Evolutionary conservation across 176 grass and related monocot species (phyloP).

Genomic region (Stipa capillata): DNA sequence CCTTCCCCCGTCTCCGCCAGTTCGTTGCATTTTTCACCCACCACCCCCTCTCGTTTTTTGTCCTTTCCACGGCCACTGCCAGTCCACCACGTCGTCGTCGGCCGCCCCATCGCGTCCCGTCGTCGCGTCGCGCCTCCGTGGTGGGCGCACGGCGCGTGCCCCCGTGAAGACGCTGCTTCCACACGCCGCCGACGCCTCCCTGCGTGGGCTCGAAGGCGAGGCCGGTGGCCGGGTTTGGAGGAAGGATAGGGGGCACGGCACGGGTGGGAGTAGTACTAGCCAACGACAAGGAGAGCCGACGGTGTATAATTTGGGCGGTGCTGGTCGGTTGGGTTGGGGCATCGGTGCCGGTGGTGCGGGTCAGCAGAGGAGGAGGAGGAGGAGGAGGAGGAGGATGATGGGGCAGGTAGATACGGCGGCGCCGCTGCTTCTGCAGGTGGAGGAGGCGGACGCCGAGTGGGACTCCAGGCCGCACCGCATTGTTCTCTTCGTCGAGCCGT

Average conservation of each 20-base stretch:
- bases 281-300: neutral
- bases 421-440: constrained; percentile 25
- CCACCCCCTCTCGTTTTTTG: neutral
- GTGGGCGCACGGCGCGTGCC: neutral
- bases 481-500: constrained; percentile 87
- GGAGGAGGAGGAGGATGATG: constrained; percentile 18
- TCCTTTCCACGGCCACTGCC: neutral
- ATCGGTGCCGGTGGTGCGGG: neutral
- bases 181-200: constrained; percentile 13
- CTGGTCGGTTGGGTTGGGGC: neutral
- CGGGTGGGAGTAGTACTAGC: constrained; percentile 8
- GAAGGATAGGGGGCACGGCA: constrained; percentile 28
- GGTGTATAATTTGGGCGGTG: neutral
- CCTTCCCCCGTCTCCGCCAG: neutral
- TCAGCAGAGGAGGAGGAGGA: neutral
- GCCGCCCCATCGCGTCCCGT: neutral
- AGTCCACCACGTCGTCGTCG: constrained; percentile 3
- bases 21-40: neutral
- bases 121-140: neutral
- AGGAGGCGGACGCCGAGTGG: constrained; percentile 39
- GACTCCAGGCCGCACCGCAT: constrained; percentile 66
- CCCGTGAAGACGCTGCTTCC: constrained; percentile 18
- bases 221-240: neutral
- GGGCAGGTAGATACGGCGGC: constrained; percentile 23
- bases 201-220: constrained; percentile 32